Conservation (phyloP, 306 rosid species). For the Cercis canadensis region DNA sequence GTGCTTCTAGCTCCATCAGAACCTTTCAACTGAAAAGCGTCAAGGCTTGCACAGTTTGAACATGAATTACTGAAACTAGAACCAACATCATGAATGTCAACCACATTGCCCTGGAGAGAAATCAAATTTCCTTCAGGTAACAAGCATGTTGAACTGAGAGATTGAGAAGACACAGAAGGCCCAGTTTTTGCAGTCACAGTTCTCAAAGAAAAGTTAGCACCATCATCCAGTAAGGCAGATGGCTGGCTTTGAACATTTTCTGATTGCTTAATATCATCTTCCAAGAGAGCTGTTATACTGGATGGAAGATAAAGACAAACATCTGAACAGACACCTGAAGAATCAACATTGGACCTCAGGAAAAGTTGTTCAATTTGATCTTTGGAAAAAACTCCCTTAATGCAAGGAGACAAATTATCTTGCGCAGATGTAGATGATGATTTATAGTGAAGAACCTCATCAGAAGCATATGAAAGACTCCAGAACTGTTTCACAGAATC, state of each 20-base stretch:
- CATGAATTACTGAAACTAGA: constrained; percentile 47
- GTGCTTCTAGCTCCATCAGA: constrained; percentile 43
- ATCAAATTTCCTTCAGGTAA: constrained; percentile 78
- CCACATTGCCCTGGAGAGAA: constrained; percentile 64
- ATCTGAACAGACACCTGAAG: constrained; percentile 56
- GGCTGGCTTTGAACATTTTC: constrained; percentile 40
- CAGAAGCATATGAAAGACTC: constrained; percentile 67
- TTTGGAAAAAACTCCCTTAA: constrained; percentile 42
- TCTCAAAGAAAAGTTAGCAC: constrained; percentile 36
- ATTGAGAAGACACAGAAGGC: constrained; percentile 32
- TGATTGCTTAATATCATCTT: constrained; percentile 39
- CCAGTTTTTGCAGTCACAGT: constrained; percentile 22
- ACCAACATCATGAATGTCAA: constrained; percentile 54
- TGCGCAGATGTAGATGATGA: constrained; percentile 35
- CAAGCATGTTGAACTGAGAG: constrained; percentile 46
- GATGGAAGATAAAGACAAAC: constrained; percentile 66
- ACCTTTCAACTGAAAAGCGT: constrained; percentile 50
- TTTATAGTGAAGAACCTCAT: constrained; percentile 48
- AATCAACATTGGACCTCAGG: constrained; percentile 33
- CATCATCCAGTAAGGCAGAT: constrained; percentile 45
- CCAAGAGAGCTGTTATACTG: constrained; percentile 46
- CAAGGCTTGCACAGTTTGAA: constrained; percentile 45
- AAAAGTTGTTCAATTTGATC: constrained; percentile 45
- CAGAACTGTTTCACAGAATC: constrained; percentile 59
- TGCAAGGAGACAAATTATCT: constrained; percentile 40